phyloP scores from a whole-genome alignment of 106 monocot species.

The Dioscorea dumetorum region DNA sequence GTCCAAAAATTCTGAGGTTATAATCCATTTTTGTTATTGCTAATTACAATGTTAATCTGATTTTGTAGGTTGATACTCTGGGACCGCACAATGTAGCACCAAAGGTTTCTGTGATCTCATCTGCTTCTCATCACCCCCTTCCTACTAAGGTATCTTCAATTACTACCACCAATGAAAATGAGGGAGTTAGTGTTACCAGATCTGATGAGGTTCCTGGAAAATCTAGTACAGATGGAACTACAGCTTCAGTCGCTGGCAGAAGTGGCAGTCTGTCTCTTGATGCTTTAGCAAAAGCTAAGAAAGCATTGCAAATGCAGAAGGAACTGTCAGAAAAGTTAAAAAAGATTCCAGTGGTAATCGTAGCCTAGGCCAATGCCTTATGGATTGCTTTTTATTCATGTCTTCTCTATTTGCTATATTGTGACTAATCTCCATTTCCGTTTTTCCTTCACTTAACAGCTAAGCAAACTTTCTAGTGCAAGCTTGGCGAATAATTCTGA shows the following conservation, averaged over 20 bases:
- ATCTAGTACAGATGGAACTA: slow-evolving; percentile 95
- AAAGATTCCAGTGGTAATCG: slow-evolving; percentile 75
- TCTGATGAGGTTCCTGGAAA: slow-evolving; percentile 99
- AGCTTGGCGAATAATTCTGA: slow-evolving; percentile 16
- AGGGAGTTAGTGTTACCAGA: slow-evolving; percentile 97
- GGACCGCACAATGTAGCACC: slow-evolving; percentile 34
- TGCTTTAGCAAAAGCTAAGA: slow-evolving; percentile 98
- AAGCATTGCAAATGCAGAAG: slow-evolving; percentile 89
- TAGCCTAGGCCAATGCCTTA: background rate
- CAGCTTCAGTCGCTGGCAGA: slow-evolving; percentile 51
- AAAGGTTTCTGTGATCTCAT: slow-evolving; percentile 22
- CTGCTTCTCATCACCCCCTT: slow-evolving; percentile 26
- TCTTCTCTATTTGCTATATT: background rate
- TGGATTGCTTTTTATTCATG: slow-evolving; percentile 1
- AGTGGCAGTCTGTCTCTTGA: slow-evolving; percentile 78
- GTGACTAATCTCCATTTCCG: slow-evolving; percentile 9
- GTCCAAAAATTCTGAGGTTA: too few relatives aligned
- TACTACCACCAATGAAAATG: slow-evolving; percentile 98
- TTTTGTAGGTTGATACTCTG: slow-evolving; percentile 30
- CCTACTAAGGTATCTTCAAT: slow-evolving; percentile 89
- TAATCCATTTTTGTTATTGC: background rate
- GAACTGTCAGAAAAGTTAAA: slow-evolving; percentile 83
- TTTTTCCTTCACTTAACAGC: slow-evolving; percentile 20
- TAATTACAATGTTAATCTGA: background rate
- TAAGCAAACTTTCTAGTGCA: slow-evolving; percentile 37